Conservation (phyloP, 495 filamentous ascomycete species). For the Daldinia caldariorum region DNA sequence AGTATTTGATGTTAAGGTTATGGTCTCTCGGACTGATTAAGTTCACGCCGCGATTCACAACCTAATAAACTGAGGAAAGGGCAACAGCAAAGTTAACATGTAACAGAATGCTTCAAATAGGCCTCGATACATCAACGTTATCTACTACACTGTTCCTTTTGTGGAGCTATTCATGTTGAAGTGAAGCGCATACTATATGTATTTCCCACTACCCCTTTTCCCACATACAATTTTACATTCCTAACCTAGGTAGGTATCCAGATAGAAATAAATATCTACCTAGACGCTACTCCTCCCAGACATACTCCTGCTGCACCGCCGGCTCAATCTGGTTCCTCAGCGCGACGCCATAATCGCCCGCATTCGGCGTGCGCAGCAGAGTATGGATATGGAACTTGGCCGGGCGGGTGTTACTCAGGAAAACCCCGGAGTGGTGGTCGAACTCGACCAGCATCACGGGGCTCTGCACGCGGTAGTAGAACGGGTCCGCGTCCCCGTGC, state of each 20-base stretch:
- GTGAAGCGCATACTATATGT: constrained; percentile 14
- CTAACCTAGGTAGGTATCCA: too few species aligned
- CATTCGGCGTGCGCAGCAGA: constrained; percentile 73
- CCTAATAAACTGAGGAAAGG: background rate
- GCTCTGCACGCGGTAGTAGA: constrained; percentile 80
- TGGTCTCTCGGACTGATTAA: too few species aligned
- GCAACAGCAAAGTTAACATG: background rate
- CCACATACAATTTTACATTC: background rate
- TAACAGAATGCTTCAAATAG: background rate
- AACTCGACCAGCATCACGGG: constrained; percentile 78
- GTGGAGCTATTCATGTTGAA: constrained; percentile 18
- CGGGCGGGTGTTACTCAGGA: constrained; percentile 75
- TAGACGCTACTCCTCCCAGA: constrained; percentile 49
- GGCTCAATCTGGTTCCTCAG: constrained; percentile 47
- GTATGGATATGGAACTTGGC: constrained; percentile 84
- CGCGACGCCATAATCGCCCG: constrained; percentile 74
- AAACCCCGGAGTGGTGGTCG: constrained; percentile 83
- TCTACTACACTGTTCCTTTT: background rate
- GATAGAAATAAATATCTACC: too few species aligned
- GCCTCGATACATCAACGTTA: background rate
- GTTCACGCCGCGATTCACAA: too few species aligned
- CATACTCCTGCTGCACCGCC: constrained; percentile 51
- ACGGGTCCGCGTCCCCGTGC: constrained; percentile 70
- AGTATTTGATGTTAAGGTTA: too few species aligned
- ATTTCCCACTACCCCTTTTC: background rate